Evolutionary conservation across 2,329 filamentous ascomycete genomes (phyloP), one percentile per base, ranked within the genome.

Genomic region (Bipolaris oryzae): DNA sequence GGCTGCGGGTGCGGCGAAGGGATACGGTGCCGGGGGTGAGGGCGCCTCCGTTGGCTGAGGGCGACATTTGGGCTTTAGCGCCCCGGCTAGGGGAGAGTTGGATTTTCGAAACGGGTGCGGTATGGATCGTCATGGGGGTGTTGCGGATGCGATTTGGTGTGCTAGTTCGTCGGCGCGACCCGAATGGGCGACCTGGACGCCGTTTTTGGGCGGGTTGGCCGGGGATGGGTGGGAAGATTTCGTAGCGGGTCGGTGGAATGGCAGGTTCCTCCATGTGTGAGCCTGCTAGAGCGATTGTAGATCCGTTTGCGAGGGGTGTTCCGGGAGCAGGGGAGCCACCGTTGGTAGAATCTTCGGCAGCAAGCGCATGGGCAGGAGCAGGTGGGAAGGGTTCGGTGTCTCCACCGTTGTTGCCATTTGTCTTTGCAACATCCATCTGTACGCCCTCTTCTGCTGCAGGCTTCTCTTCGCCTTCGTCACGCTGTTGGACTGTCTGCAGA

Each of bases 401-500:
- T 11, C 67, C 56, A 7, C 42, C 44, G n/a, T n/a, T n/a, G 5
- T 54, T 62, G 7, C 64, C 69, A 18, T 72, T 74, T 3, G 60
- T 48, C 48, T 72, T 71, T 16, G 68, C 63, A 34, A 60, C 44
- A 9, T 68, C 67, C 60, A 78, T 72, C 54, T 81, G 76, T 0
- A 80, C 75, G 31, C 76, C 76, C 67, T 81, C 79, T 68, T 80
- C 77, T 25, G 78, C 74, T 34, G 71, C 70, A 10, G 73, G 70
- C 21, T 71, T 71, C 35, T 81, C 79, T 7, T 76, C 72, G 37
- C 89, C 87, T 20, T 92, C 92, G 59, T 96, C 92, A 34, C 94
- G 87, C 5, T 89, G 92, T 11, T 94, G 94, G 51, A 98, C 91
- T 1, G 94, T 90, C 62, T 91, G 93, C 53, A 98, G 80, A 6